Evolutionary conservation across 176 grass and related monocot genomes (phyloP), one percentile per base, ranked within the genome.

Genomic region (Cocos nucifera): DNA sequence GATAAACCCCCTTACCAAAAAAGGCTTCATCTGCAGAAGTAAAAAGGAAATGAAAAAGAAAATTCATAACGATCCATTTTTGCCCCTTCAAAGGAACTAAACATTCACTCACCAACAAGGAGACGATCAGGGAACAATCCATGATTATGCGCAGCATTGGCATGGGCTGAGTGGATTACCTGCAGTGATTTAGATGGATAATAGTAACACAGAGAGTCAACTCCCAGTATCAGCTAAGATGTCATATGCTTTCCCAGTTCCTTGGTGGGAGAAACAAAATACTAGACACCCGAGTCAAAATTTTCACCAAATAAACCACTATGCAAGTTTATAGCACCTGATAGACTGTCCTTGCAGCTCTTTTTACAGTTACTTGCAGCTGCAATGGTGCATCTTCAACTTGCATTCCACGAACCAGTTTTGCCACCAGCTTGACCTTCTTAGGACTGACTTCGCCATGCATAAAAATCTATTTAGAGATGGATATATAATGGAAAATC

Each of bases 161-260:
- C 92, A 35, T 87, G 81, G 39, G 92, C 92, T 50, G 87, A 97
- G 88, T 91, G 92, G 65, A 97, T 83, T 54, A 97, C 87, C 92
- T 91, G 59, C 39, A 71, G 2, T 30, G 3, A 15, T 12, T 44
- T 44, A 14, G 8, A 44, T 44, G 35, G 35, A 44, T 14, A 14
- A 44, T 44, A 2, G 10, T 44, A 44, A 44, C 9, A 44, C 10
- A 30, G 10, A 44, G 35, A 44, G 9, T 44, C 8, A 12, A 44
- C 10, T 44, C 35, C 35, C 8, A 3, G 35, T 44, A 44, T 44
- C 10, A 44, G 32, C 10, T 14, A 44, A 3, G 35, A 14, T 44
- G 10, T 14, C 35, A 14, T 44, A 44, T 44, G 10, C 9, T 44
- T 44, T 44, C 6, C 35, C 6, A 14, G 10, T 44, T 14, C 6